phyloP scores from a whole-genome alignment of 2,329 filamentous ascomycete species.

The Trichoderma simmonsii region DNA sequence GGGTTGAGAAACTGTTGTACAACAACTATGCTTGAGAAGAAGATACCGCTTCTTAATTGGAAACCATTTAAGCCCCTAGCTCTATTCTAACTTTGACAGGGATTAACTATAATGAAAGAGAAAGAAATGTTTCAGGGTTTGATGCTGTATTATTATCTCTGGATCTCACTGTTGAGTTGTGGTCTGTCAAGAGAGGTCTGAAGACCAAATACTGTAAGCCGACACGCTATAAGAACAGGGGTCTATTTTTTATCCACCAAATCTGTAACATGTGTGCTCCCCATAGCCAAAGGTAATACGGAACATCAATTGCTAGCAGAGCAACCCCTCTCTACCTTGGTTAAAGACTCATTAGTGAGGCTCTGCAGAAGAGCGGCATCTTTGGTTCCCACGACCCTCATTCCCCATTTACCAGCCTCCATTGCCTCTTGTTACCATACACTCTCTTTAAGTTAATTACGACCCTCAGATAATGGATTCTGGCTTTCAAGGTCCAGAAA shows the following conservation, averaged over 20 bases:
- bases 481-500: neutral
- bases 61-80: neutral
- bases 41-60: neutral
- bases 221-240: neutral
- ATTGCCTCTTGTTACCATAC: neutral
- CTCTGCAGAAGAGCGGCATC: neutral
- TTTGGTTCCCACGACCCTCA: neutral
- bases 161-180: neutral
- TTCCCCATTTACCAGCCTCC: neutral
- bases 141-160: neutral
- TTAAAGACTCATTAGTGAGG: neutral
- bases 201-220: neutral
- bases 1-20: neutral
- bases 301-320: too few relatives aligned
- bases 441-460: neutral
- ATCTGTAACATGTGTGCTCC: neutral
- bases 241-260: neutral
- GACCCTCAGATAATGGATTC: neutral
- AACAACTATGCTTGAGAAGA: neutral
- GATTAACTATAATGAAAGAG: neutral
- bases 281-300: too few relatives aligned
- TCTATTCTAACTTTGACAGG: neutral
- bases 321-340: neutral
- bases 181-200: neutral
- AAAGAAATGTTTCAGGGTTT: neutral